Base-by-base conservation (phyloP, 2,329 filamentous ascomycete genomes). In the Phialocephala subalpina region DNA sequence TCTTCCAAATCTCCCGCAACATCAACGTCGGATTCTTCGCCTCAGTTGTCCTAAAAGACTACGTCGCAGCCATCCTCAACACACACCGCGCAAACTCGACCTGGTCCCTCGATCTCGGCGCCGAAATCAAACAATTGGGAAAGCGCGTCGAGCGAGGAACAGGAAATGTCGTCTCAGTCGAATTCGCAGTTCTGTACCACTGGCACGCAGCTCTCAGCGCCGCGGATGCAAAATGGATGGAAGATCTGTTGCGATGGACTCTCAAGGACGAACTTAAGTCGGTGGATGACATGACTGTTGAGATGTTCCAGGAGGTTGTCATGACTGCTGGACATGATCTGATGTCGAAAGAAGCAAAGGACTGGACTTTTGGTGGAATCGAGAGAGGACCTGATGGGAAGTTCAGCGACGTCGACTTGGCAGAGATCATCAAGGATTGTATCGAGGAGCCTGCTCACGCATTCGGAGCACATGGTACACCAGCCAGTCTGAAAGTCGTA, bases 381-480 rank as follows among this genome's bases (percentile, higher is more conserved):
- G 69, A 81, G 65, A 73, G 82, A 72, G 76, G 76, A 1, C 62
- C 74, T 14, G 75, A 83, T 73, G 78, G 83, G 29, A 76, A 71
- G 38, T 82, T 82, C 73, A 77, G 72, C 33, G 82, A 84, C 65
- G 73, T 71, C 25, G 79, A 82, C 25, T 78, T 84, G 20, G 81
- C 78, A 11, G 76, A 81, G 22, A 75, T 84, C 58, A 76, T 82
- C 72, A 82, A 81, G 64, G 75, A 77, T 67, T 81, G 80, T 27
- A 78, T 84, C 58, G 81, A 84, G 58, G 82, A 84, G 63, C 78
- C 82, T 3, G 81, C 82, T 0, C 82, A 83, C 68, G 82, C 82
- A 0, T 86, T 86, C 70, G 84, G 84, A 1, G 82, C 84, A 2
- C 79, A 83, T 69, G 79, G 82, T 12, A 80, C 82, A 2, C 82